Evolutionary conservation across 192 early-diverging fungal species (phyloP), one percentile per base, ranked within the genome.

Genomic region (Endogone sp.): DNA sequence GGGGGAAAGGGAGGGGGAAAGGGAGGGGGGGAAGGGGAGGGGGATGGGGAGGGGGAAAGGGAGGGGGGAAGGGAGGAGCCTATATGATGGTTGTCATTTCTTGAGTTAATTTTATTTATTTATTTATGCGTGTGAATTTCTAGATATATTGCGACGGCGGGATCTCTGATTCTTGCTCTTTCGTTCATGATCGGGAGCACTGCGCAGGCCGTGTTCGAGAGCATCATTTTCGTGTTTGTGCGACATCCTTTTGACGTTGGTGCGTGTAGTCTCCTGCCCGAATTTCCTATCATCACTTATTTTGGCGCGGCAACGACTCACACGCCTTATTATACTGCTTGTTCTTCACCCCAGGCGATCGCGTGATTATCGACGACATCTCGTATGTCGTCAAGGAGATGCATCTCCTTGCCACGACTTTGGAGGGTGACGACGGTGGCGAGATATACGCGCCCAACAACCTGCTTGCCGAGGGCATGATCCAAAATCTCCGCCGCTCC

Each of bases 181-280:
- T 90, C 86, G 70, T 96, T 96, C 80, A 83, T 94, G 24, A 94
- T 95, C 80, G 94, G 94, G 64, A 85, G 81, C 65, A 86, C 90
- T 23, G 88, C 91, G 62, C 90, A 91, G 67, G 90, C 84, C 3
- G 74, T 87, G 26, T 93, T 96, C 75, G 91, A 96, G 71, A 87
- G 86, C 61, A 85, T 95, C 37, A 86, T 96, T 59, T 96, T 95
- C 69, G 70, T 95, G 64, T 96, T 96, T 82, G 85, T 93, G 28
- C 86, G 86, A 73, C 88, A 90, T 65, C 84, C 88, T 4, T 90
- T 87, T 69, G 88, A 91, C 68, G 82, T 85, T 32, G 94, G 37
- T 44, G 37, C 4, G 37, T 44, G 37, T 44, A 13, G 13, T 44
- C 37, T 44, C 13, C 4, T 8, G 4, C 4, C 37, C 4, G 4